These are phyloP conservation scores for Xylaria polymorpha DNA, from an alignment of 2,329 filamentous ascomycete genomes.

Conservation along the genomic window DNA sequence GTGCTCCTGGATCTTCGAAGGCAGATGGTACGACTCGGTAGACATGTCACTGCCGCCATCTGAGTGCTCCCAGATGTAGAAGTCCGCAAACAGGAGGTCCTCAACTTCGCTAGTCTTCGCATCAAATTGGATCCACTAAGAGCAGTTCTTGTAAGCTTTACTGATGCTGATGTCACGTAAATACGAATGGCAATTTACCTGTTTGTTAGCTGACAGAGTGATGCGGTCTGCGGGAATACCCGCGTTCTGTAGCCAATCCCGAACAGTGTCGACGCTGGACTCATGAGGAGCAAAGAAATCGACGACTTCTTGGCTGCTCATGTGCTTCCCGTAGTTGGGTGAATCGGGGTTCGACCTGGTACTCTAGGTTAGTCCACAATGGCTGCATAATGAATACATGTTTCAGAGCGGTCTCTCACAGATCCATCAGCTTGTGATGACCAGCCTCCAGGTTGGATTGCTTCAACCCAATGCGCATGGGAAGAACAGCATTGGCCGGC, in stretches of 20 bases:
- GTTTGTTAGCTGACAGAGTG: slow-evolving; percentile 44
- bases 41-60: slow-evolving; percentile 40
- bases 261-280: slow-evolving; percentile 50
- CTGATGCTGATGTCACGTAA: neutral
- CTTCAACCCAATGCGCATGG: slow-evolving; percentile 51
- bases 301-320: slow-evolving; percentile 52
- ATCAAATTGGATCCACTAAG: slow-evolving; percentile 54
- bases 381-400: neutral
- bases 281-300: slow-evolving; percentile 54
- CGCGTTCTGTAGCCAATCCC: slow-evolving; percentile 49
- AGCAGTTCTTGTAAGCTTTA: slow-evolving; percentile 8
- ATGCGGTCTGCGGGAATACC: slow-evolving; percentile 47
- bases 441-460: slow-evolving; percentile 49
- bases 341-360: slow-evolving; percentile 45
- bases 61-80: slow-evolving; percentile 51
- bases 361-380: slow-evolving; percentile 22
- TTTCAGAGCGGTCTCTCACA: slow-evolving; percentile 38
- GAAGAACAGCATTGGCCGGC: slow-evolving; percentile 43
- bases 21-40: slow-evolving; percentile 44
- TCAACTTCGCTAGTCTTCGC: slow-evolving; percentile 51
- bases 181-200: slow-evolving; percentile 29
- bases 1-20: slow-evolving; percentile 42
- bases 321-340: slow-evolving; percentile 53
- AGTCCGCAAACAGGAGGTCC: slow-evolving; percentile 52
- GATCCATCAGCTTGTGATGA: slow-evolving; percentile 49